Evolutionary conservation across 139 green algal species (phyloP), one percentile per base, ranked within the genome.

Genomic region (Chlorokybus atmophyticus): DNA sequence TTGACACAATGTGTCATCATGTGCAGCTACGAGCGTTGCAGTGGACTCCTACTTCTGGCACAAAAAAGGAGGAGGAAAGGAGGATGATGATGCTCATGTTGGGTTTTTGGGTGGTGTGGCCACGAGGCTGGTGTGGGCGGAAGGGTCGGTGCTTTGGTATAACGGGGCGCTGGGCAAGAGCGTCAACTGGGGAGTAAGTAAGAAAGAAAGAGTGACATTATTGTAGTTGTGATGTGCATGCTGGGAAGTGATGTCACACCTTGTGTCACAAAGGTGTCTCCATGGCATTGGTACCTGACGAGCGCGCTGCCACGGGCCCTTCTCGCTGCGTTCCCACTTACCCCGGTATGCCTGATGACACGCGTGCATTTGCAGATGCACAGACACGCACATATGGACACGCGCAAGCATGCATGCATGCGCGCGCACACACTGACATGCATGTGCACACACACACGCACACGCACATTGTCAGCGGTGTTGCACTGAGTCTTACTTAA

Each of bases 141-240:
- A 93, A 65, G 74, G 77, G 2, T 70, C 78, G 49, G 85, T 93
- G 19, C 66, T 94, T 1, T 83, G 68, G 50, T 93, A 93, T 77
- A 93, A 93, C 68, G 87, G 81, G 1, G 68, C 52, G n/a, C 28
- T 66, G 2, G 75, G 78, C 78, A 83, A 72, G 65, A 89, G 81
- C 62, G 58, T 58, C 21, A 77, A 93, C 30, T 93, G 82, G 81
- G 85, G 85, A 0, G 57, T 74, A 26, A n/a, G 19, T 47, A 47
- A 47, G 19, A 19, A 47, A n/a, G 19, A 19, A 19, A 19, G 19
- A 19, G 39, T 47, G 39, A 19, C 39, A 19, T 19, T 19, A 19
- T n/a, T 19, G 39, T 47, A 19, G 39, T 19, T 47, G 19, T 19
- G 19, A 47, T 19, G 39, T 47, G 19, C 39, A 19, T 47, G 39